Base-by-base conservation (phyloP, 768 basidiomycete species). In the Sistotremastrum suecicum region DNA sequence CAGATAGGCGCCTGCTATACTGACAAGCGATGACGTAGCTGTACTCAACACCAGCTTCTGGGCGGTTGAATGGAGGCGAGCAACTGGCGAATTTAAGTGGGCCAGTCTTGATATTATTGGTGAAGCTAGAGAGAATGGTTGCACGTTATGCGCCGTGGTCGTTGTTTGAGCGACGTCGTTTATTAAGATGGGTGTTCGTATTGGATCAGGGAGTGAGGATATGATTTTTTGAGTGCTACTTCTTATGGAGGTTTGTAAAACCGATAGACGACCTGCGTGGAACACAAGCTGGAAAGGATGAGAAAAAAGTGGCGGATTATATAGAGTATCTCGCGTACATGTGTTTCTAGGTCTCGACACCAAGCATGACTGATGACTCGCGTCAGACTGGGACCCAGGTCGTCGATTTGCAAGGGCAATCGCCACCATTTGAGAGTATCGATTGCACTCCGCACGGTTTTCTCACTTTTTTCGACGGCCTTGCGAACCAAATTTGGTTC, bases 51-150 rank as follows among this genome's bases (percentile, higher is more conserved):
- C 67, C 2, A 68, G 67, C 7, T 66, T 65, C 54, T 86, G 82
- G 3, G 74, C 83, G 12, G 74, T 65, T n/a, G 72, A 54, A 53
- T 87, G 82, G 32, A 88, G 65, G 11, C 66, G 66, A 5, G 67
- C 62, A 3, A 78, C 80, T 10, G 80, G 73, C 45, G 71, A 66
- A 37, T 60, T 60, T 40, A 86, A 63, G 52, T 81, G 78, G 7
- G 54, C 55, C 43, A 70, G 68, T 3, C 83, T 72, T 6, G 62
- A 55, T 46, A 62, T 54, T 42, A 85, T 61, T 53, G 0, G 65
- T 72, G 31, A 85, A 68, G 8, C 68, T 64, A 9, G 55, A 51
- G 7, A 75, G 62, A 6, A 63, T 59, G 28, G 84, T 60, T 9
- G 51, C 50, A 46, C 70, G 73, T 2, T 65, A 53, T 4, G 74